These are phyloP conservation scores for Yamadazyma dendronema DNA, from an alignment of 1,139 yeast genomes.

Conservation along the genomic window DNA sequence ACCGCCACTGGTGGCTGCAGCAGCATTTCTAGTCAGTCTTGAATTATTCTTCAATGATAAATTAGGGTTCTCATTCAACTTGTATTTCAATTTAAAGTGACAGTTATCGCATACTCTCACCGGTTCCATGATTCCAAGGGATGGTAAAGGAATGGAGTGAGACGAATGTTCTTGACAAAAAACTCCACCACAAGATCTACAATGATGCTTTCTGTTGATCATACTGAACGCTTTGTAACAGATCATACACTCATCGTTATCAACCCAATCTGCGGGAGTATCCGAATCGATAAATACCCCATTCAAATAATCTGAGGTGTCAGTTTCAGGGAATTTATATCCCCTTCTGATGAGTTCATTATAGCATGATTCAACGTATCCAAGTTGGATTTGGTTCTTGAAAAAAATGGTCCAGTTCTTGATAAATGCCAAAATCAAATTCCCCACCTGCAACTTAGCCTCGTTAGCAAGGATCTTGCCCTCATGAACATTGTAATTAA, in stretches of 20 bases:
- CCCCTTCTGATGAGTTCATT: conserved; percentile 61
- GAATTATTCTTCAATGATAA: conserved; percentile 6
- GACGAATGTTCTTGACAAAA: conserved; percentile 83
- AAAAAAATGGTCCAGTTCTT: conserved; percentile 81
- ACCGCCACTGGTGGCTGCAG: too few species aligned
- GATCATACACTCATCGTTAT: conserved; percentile 92
- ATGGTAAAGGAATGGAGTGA: conserved; percentile 68
- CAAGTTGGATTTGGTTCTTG: conserved; percentile 64
- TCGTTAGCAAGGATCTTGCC: conserved; percentile 28
- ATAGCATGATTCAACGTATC: conserved; percentile 64
- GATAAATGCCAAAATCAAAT: conserved; percentile 58
- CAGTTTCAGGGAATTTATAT: conserved; percentile 63
- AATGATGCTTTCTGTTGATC: conserved; percentile 90
- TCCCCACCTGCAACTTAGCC: conserved; percentile 57
- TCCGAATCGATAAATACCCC: conserved; percentile 73
- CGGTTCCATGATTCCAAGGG: conserved; percentile 81
- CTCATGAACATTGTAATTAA: conserved; percentile 34
- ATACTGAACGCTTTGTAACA: conserved; percentile 80
- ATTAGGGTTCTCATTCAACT: conserved; percentile 10
- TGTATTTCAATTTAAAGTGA: conserved; percentile 47
- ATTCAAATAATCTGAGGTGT: conserved; percentile 34
- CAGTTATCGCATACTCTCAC: conserved; percentile 96
- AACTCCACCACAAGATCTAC: conserved; percentile 96
- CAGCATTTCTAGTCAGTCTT: not conserved
- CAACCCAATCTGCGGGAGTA: conserved; percentile 98